Percentiles rank a stretch among this genome's conserved stretches.
Evolutionary conservation across 73 alveolate species (phyloP).

Genomic region (Paramecium caudatum): DNA sequence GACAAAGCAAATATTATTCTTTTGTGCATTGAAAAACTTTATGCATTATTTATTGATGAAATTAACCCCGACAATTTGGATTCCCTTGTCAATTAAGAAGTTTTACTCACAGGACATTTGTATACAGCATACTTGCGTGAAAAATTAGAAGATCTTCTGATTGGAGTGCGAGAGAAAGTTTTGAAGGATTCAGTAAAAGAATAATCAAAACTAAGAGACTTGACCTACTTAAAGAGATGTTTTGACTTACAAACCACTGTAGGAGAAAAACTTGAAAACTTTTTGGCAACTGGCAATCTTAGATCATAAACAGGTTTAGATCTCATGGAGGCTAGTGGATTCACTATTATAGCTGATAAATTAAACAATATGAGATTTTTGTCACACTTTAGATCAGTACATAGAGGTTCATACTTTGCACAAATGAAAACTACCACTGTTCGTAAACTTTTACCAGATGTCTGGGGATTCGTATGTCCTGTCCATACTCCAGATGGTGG

Average conservation of each 20-base stretch:
- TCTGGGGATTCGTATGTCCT: conserved; percentile 99
- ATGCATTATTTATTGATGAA: conserved; percentile 95
- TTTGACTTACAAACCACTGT: conserved; percentile 91
- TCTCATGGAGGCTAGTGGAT: conserved; percentile 96
- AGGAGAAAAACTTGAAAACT: conserved; percentile 98
- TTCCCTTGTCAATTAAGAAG: conserved; percentile 95
- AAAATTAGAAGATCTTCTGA: conserved; percentile 92
- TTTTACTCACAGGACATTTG: conserved; percentile 96
- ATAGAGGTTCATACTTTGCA: conserved; percentile 99
- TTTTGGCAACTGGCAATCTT: conserved; percentile 99
- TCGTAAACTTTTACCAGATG: conserved; percentile 98
- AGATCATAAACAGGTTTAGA: conserved; percentile 98
- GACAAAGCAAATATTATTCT: conserved; percentile 93
- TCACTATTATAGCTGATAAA: conserved; percentile 98
- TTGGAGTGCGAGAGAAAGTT: conserved; percentile 91
- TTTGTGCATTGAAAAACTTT: conserved; percentile 95
- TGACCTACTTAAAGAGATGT: conserved; percentile 86
- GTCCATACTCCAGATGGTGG: conserved; percentile 99
- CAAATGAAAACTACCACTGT: conserved; percentile 98
- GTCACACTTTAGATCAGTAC: conserved; percentile 98
- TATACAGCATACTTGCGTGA: conserved; percentile 94
- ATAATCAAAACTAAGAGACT: conserved; percentile 86
- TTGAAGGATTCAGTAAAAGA: conserved; percentile 91
- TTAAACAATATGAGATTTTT: conserved; percentile 96
- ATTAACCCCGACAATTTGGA: conserved; percentile 96